Conservation (phyloP, 1,284 basidiomycete genomes). For the Butyriboletus pseudospeciosus region DNA sequence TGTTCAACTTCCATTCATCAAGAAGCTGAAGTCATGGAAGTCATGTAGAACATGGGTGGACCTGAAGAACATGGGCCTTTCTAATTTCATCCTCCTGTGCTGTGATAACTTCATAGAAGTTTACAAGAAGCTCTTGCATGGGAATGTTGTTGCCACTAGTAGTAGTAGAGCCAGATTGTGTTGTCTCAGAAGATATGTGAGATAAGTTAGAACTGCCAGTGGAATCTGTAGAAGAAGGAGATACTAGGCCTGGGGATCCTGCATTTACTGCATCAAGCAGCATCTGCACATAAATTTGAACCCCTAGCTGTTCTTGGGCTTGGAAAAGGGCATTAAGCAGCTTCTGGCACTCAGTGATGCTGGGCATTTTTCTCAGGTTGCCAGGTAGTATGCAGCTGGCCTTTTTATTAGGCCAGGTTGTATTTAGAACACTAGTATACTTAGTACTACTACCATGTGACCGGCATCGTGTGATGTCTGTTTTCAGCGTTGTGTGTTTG, state of each 20-base stretch:
- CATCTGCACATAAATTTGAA: not conserved
- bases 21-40: not conserved
- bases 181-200: too few relatives aligned
- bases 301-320: not conserved
- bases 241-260: not conserved
- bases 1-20: slow-evolving; percentile 11
- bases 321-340: not conserved
- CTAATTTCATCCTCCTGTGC: slow-evolving; percentile 2
- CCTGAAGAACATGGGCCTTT: not conserved
- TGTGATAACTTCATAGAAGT: not conserved
- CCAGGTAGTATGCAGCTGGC: too few relatives aligned
- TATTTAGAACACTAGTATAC: too few relatives aligned
- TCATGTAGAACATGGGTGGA: not conserved
- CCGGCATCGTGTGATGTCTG: too few relatives aligned
- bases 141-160: too few relatives aligned
- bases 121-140: not conserved
- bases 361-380: not conserved
- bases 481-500: too few relatives aligned
- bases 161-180: too few relatives aligned
- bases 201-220: too few relatives aligned
- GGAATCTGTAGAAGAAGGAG: not conserved
- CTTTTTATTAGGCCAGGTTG: too few relatives aligned
- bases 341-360: not conserved
- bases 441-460: too few relatives aligned
- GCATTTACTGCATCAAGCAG: not conserved